Percentiles rank a stretch among this genome's conserved stretches.
Evolutionary conservation across 2,329 filamentous ascomycete genomes (phyloP).

Genomic region (Hymenoscyphus infarciens): DNA sequence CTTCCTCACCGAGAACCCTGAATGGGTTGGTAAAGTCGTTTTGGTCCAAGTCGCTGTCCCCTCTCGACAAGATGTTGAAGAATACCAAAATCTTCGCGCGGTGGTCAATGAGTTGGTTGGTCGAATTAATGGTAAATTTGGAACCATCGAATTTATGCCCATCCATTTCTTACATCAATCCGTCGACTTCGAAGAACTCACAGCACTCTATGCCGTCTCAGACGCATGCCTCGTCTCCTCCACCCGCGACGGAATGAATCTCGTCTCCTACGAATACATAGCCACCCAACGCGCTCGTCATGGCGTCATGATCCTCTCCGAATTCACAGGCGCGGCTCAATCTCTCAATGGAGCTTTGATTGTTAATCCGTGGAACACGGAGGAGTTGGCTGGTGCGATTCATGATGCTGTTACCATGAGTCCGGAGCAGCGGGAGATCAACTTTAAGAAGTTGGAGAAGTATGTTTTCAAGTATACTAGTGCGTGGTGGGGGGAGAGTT

Average conservation of each 20-base stretch:
- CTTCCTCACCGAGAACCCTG: conserved; percentile 92
- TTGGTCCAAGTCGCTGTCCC: conserved; percentile 95
- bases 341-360: conserved; percentile 90
- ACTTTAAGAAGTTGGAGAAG: conserved; percentile 87
- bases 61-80: conserved; percentile 91
- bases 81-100: conserved; percentile 93
- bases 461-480: conserved; percentile 98
- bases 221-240: conserved; percentile 91
- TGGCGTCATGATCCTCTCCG: conserved; percentile 90
- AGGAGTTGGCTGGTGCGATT: conserved; percentile 88
- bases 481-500: conserved; percentile 93
- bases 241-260: conserved; percentile 98
- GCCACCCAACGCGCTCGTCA: conserved; percentile 87
- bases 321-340: conserved; percentile 94
- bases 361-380: conserved; percentile 98
- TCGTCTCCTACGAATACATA: conserved; percentile 98
- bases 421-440: conserved; percentile 77
- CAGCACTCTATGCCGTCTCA: conserved; percentile 86
- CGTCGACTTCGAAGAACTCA: conserved; percentile 89
- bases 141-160: conserved; percentile 97
- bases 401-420: conserved; percentile 97
- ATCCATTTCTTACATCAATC: conserved; percentile 99
- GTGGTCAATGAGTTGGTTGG: conserved; percentile 97
- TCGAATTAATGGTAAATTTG: conserved; percentile 94
- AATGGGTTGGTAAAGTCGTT: conserved; percentile 97